Evolutionary conservation across 257 asterid genomes (phyloP).

Genomic region (Solanum piurae): DNA sequence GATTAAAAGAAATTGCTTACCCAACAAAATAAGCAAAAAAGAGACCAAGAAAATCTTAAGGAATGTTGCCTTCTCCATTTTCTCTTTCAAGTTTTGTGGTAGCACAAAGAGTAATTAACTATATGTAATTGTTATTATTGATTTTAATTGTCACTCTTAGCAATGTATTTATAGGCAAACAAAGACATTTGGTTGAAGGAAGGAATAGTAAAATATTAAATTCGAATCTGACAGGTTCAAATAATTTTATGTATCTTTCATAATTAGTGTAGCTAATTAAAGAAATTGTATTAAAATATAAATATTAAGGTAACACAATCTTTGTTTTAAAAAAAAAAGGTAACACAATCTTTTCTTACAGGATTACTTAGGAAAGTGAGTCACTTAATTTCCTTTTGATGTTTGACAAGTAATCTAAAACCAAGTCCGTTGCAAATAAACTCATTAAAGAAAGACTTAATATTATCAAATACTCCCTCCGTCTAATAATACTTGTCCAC

Average conservation of each 20-base stretch:
- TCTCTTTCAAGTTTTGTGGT: not conserved
- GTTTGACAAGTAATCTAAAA: not conserved
- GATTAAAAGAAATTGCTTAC: not conserved
- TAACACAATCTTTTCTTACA: not conserved
- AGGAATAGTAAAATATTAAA: not conserved
- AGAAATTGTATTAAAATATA: not conserved
- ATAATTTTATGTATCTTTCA: not conserved
- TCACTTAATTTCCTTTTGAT: not conserved
- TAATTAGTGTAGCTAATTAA: not conserved
- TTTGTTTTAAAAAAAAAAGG: not conserved
- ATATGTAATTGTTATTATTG: not conserved
- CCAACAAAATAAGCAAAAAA: not conserved
- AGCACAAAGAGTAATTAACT: not conserved
- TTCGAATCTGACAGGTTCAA: not conserved
- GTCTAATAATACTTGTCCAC: too few species aligned
- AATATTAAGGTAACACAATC: not conserved
- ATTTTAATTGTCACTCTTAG: not conserved
- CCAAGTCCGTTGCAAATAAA: not conserved
- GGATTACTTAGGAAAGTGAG: not conserved
- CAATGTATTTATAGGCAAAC: not conserved
- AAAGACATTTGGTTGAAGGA: not conserved
- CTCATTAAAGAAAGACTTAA: not conserved
- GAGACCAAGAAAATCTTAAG: not conserved
- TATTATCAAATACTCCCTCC: too few species aligned
- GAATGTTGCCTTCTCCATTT: not conserved